Percentiles rank a stretch among this genome's conserved stretches.
These are phyloP conservation scores for Pythium insidiosum DNA, from an alignment of 352 stramenopile species.

Conservation along the genomic window DNA sequence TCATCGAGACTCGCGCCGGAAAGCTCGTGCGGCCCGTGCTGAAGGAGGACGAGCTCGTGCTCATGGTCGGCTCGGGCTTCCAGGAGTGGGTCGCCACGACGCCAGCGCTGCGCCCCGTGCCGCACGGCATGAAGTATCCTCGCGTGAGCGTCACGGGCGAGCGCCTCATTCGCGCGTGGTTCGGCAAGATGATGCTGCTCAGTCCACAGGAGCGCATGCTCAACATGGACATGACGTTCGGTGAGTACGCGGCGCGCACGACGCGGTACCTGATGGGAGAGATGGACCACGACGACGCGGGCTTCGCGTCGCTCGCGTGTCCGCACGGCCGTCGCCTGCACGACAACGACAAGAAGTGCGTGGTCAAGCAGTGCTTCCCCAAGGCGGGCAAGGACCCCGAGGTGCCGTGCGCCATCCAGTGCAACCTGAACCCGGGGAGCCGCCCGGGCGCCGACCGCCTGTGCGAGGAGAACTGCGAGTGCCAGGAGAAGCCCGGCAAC, in stretches of 20 bases:
- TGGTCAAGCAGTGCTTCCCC: slow-evolving; percentile 19
- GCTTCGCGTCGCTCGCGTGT: slow-evolving; percentile 24
- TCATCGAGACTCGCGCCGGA: slow-evolving; percentile 19
- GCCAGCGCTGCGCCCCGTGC: slow-evolving; percentile 15
- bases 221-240: slow-evolving; percentile 21
- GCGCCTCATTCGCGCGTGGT: slow-evolving; percentile 24
- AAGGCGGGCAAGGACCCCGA: slow-evolving; percentile 13
- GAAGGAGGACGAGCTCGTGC: slow-evolving; percentile 25
- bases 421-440: slow-evolving; percentile 20
- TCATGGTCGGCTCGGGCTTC: slow-evolving; percentile 27
- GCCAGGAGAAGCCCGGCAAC: slow-evolving; percentile 15
- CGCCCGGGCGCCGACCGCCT: slow-evolving; percentile 14
- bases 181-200: slow-evolving; percentile 33
- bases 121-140: slow-evolving; percentile 25
- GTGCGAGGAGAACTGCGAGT: slow-evolving; percentile 24
- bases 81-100: slow-evolving; percentile 20
- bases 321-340: slow-evolving; percentile 12
- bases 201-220: slow-evolving; percentile 14
- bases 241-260: slow-evolving; percentile 13
- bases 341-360: slow-evolving; percentile 14
- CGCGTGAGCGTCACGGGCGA: background rate
- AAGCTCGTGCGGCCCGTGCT: slow-evolving; percentile 17
- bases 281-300: slow-evolving; percentile 4
- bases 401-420: slow-evolving; percentile 25
- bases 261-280: slow-evolving; percentile 6